A percentile compares a stretch with the other conserved stretches of the same genome.
phyloP scores from a whole-genome alignment of 2,329 filamentous ascomycete species.

The Fusarium miscanthi region DNA sequence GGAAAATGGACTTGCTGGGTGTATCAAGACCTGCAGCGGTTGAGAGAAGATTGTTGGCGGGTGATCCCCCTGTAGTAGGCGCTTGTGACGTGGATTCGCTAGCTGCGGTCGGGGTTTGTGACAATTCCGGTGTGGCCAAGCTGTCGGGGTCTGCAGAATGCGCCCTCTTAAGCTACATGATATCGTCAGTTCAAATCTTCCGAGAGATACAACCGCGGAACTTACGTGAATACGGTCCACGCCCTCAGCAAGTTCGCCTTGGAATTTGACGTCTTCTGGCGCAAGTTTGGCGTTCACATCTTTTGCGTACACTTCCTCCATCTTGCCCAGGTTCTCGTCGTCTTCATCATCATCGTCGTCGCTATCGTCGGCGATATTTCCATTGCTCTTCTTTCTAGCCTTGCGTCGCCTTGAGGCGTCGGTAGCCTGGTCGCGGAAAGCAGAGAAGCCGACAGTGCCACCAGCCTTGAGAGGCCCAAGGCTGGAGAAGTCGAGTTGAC shows the following conservation, averaged over 20 bases:
- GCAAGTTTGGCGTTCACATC: constrained; percentile 69
- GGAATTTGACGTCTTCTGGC: constrained; percentile 77
- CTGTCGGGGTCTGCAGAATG: constrained; percentile 78
- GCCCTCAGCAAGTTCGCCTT: constrained; percentile 81
- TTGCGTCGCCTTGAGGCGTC: constrained; percentile 67
- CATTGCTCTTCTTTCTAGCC: constrained; percentile 71
- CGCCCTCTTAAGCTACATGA: constrained; percentile 77
- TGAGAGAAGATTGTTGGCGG: constrained; percentile 23
- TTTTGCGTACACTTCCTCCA: constrained; percentile 73
- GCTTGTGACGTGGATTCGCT: constrained; percentile 52
- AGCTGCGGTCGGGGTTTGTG: constrained; percentile 56
- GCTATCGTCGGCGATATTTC: constrained; percentile 77
- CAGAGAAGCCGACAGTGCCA: constrained; percentile 90
- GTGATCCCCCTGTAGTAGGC: constrained; percentile 24
- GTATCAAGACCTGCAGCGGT: constrained; percentile 40
- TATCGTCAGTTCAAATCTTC: constrained; percentile 18
- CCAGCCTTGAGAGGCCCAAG: constrained; percentile 85
- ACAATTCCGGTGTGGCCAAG: constrained; percentile 49
- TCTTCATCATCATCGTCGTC: constrained; percentile 79
- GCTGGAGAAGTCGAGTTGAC: constrained; percentile 85
- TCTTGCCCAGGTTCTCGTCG: constrained; percentile 69
- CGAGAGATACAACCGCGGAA: constrained; percentile 1
- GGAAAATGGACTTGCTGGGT: constrained; percentile 60
- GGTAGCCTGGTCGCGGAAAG: constrained; percentile 79
- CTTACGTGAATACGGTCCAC: constrained; percentile 84